These are phyloP conservation scores for Candida peoriensis DNA, from an alignment of 805 yeast genomes.

Conservation along the genomic window DNA sequence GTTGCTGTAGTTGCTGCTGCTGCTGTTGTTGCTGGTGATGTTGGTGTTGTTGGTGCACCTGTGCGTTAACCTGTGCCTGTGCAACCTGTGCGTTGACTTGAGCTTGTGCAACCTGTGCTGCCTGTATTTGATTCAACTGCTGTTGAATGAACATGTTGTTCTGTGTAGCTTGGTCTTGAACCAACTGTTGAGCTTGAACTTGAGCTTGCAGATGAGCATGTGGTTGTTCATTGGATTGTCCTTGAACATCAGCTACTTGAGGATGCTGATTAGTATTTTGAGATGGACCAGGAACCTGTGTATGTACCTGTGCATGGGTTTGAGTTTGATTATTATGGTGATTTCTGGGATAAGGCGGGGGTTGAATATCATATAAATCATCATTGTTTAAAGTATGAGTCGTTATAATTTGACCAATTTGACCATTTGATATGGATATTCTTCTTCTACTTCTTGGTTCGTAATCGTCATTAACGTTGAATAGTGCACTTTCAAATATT, in stretches of 20 bases:
- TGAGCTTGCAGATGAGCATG: slow-evolving; percentile 1
- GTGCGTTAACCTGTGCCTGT: slow-evolving; percentile 3
- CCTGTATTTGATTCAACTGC: slow-evolving; percentile 2
- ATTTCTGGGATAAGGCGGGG: slow-evolving; percentile 24
- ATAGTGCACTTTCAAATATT: slow-evolving; percentile 38
- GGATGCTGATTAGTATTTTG: background rate
- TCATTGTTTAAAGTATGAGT: slow-evolving; percentile 30
- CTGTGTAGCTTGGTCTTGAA: slow-evolving; percentile 12
- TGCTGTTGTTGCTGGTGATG: slow-evolving; percentile 8
- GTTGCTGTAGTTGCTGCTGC: slow-evolving; percentile 5
- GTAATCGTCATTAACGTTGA: slow-evolving; percentile 23
- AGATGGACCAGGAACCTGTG: background rate
- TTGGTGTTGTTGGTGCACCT: background rate
- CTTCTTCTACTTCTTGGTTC: slow-evolving; percentile 47
- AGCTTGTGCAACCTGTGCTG: slow-evolving; percentile 1
- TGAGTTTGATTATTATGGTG: background rate
- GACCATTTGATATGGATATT: slow-evolving; percentile 80
- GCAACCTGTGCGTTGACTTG: slow-evolving; percentile 4
- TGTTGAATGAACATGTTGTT: slow-evolving; percentile 3
- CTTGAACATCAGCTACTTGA: too few species aligned
- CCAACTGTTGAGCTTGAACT: slow-evolving; percentile 4
- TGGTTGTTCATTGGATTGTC: background rate
- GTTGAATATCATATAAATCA: slow-evolving; percentile 31
- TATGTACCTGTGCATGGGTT: background rate
- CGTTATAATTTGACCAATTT: slow-evolving; percentile 66